Evolutionary conservation across 331 rosid genomes (phyloP).

Genomic region (Saraca asoca): DNA sequence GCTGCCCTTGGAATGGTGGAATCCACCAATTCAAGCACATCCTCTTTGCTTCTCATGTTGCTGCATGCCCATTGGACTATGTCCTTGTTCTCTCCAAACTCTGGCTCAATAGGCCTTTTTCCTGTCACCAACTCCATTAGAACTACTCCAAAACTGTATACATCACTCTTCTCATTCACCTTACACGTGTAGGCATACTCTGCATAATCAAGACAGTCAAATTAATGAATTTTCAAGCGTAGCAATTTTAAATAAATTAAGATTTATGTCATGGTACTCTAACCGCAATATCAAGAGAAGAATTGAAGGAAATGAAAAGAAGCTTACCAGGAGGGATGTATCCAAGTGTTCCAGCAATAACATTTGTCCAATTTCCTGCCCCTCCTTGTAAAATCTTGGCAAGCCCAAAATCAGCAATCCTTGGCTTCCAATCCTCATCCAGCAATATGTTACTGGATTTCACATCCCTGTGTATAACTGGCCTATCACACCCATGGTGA

Average conservation of each 20-base stretch:
- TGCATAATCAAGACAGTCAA: slow-evolving; percentile 40
- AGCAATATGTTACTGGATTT: slow-evolving; percentile 87
- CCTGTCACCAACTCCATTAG: slow-evolving; percentile 89
- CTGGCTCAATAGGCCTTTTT: slow-evolving; percentile 66
- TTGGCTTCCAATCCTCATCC: slow-evolving; percentile 84
- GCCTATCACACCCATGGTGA: slow-evolving; percentile 80
- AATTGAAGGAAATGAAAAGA: too few species aligned
- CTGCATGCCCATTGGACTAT: slow-evolving; percentile 72
- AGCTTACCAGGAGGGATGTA: slow-evolving; percentile 91
- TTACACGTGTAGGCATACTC: slow-evolving; percentile 84
- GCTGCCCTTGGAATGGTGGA: slow-evolving; percentile 52
- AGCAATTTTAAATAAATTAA: background rate
- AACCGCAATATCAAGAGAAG: too few species aligned
- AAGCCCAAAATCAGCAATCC: slow-evolving; percentile 95
- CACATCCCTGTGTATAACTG: slow-evolving; percentile 90
- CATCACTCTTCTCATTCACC: slow-evolving; percentile 90
- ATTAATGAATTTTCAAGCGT: slow-evolving; percentile 21
- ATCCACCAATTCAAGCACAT: slow-evolving; percentile 59
- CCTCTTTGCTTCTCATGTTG: slow-evolving; percentile 45
- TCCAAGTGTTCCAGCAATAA: slow-evolving; percentile 86
- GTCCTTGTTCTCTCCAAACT: slow-evolving; percentile 77
- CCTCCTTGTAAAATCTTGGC: slow-evolving; percentile 77
- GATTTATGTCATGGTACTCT: too few species aligned
- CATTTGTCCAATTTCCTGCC: slow-evolving; percentile 64
- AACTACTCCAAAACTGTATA: slow-evolving; percentile 90